Percentiles rank a stretch among this genome's conserved stretches.
Conservation (phyloP, 2,329 filamentous ascomycete species). For the Cercospora canescens region DNA sequence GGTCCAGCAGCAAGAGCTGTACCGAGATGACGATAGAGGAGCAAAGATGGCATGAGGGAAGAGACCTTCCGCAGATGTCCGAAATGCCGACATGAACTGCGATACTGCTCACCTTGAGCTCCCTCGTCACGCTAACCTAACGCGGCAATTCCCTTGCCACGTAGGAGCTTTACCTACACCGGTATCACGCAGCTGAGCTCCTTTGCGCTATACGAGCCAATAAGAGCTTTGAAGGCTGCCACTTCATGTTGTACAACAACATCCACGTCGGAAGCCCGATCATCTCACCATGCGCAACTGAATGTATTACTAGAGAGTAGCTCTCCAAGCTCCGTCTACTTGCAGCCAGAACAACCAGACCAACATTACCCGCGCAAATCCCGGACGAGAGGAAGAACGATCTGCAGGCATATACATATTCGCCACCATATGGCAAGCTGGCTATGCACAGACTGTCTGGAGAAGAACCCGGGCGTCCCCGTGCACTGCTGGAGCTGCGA, state of each 20-base stretch:
- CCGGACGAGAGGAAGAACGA: not conserved
- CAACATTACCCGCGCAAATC: not conserved
- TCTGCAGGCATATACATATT: not conserved
- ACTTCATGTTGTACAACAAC: not conserved
- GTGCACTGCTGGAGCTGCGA: slow-evolving; percentile 1
- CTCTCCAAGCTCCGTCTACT: not conserved
- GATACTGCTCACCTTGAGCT: not conserved
- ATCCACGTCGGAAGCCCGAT: not conserved
- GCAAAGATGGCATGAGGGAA: slow-evolving; percentile 33
- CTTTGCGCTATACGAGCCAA: not conserved
- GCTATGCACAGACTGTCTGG: slow-evolving; percentile 1
- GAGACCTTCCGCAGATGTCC: not conserved
- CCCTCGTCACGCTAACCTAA: not conserved
- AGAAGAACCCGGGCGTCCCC: slow-evolving; percentile 6
- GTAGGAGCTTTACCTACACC: slow-evolving; percentile 3
- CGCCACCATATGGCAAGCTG: slow-evolving; percentile 4
- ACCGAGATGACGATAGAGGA: slow-evolving; percentile 40
- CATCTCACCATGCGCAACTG: not conserved
- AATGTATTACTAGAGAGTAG: not conserved
- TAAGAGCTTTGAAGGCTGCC: not conserved
- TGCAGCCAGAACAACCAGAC: not conserved
- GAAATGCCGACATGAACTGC: not conserved
- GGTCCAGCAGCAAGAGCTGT: slow-evolving; percentile 59
- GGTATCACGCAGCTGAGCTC: slow-evolving; percentile 5
- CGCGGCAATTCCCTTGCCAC: not conserved